Conservation (phyloP, 2,329 filamentous ascomycete species). For the Fusarium agapanthi region DNA sequence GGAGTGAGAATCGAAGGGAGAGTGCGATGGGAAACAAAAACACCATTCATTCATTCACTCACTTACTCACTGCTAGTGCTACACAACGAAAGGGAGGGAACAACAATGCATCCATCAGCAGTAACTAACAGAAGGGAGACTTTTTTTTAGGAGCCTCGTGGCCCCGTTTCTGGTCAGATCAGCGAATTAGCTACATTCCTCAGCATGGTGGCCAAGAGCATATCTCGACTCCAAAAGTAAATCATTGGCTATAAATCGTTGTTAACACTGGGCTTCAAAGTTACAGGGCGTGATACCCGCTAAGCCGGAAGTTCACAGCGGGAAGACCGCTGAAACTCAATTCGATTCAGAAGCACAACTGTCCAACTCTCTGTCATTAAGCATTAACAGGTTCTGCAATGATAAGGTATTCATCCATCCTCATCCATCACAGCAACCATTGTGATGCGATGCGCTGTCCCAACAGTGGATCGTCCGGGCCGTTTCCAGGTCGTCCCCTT, state of each 20-base stretch:
- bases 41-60: background rate
- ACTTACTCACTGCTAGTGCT: background rate
- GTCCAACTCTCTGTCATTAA: background rate
- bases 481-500: constrained; percentile 30
- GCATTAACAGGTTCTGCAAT: constrained; percentile 2
- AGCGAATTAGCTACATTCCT: constrained; percentile 6
- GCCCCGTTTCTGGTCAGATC: background rate
- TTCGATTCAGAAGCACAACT: constrained; percentile 1
- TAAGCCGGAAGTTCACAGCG: constrained; percentile 8
- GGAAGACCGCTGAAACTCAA: constrained; percentile 24
- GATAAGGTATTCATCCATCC: background rate
- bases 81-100: constrained; percentile 15
- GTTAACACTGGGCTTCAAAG: background rate
- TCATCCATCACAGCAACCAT: background rate
- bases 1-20: constrained; percentile 17
- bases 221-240: background rate
- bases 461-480: constrained; percentile 26
- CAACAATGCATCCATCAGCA: constrained; percentile 25
- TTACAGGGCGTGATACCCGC: constrained; percentile 12
- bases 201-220: background rate
- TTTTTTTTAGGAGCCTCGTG: background rate
- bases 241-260: background rate
- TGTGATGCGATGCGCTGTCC: constrained; percentile 28
- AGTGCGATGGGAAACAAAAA: constrained; percentile 3
- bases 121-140: constrained; percentile 7